Conservation (phyloP, 2,329 filamentous ascomycete species). For the Phaeosphaeriaceae sp. region DNA sequence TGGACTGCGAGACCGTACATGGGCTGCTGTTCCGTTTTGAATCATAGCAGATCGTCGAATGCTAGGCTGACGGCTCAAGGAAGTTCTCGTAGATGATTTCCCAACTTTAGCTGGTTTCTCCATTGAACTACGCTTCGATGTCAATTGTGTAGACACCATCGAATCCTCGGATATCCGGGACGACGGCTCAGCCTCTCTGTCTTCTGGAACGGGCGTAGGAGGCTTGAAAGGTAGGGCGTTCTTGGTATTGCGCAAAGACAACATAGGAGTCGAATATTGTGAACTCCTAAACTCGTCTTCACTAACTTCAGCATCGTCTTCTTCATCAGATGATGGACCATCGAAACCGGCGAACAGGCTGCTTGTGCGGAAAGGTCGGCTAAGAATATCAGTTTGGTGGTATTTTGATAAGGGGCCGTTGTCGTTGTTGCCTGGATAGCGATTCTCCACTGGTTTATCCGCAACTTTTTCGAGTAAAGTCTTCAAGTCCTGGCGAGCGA, state of each 20-base stretch:
- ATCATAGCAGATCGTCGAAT: slow-evolving; percentile 83
- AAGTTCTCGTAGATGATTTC: slow-evolving; percentile 38
- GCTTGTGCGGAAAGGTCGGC: slow-evolving; percentile 76
- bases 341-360: slow-evolving; percentile 90
- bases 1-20: slow-evolving; percentile 70
- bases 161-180: slow-evolving; percentile 43
- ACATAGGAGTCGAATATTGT: slow-evolving; percentile 53
- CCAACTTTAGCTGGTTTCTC: slow-evolving; percentile 45
- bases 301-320: slow-evolving; percentile 64
- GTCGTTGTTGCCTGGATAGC: slow-evolving; percentile 81
- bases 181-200: slow-evolving; percentile 44
- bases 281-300: slow-evolving; percentile 67
- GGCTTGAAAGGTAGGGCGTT: slow-evolving; percentile 52
- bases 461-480: slow-evolving; percentile 37
- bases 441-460: slow-evolving; percentile 59
- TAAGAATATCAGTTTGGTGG: slow-evolving; percentile 63
- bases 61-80: slow-evolving; percentile 55
- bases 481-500: slow-evolving; percentile 39
- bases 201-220: slow-evolving; percentile 52
- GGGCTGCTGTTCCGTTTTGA: slow-evolving; percentile 75
- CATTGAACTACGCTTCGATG: slow-evolving; percentile 40
- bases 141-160: slow-evolving; percentile 21
- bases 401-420: slow-evolving; percentile 71
- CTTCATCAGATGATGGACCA: slow-evolving; percentile 61
- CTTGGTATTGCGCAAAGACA: slow-evolving; percentile 55